Evolutionary conservation across 306 rosid species (phyloP).

Genomic region (Cucumis melo): DNA sequence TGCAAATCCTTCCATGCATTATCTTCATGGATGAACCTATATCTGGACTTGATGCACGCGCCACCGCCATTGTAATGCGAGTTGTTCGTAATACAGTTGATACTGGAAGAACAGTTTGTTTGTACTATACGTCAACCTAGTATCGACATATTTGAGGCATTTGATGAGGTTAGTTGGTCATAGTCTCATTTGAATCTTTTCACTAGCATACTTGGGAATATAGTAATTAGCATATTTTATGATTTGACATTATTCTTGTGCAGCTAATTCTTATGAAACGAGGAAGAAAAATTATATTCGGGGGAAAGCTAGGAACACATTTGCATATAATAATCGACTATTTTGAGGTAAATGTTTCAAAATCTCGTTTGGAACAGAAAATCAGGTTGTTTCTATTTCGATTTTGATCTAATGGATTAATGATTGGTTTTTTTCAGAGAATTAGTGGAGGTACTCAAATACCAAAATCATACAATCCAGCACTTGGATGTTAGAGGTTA

Average conservation of each 20-base stretch:
- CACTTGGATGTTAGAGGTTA: slow-evolving; percentile 95
- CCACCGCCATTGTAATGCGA: slow-evolving; percentile 88
- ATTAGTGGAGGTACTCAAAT: slow-evolving; percentile 42
- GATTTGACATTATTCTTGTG: slow-evolving; percentile 2
- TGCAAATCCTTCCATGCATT: slow-evolving; percentile 93
- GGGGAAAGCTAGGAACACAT: slow-evolving; percentile 66
- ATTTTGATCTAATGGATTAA: no score
- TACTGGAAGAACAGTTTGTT: slow-evolving; percentile 87
- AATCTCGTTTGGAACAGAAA: no score
- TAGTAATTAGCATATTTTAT: no score
- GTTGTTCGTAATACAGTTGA: slow-evolving; percentile 86
- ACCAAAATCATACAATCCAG: slow-evolving; percentile 65
- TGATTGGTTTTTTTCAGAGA: slow-evolving; percentile 21
- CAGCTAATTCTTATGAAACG: slow-evolving; percentile 92
- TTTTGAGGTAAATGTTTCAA: slow-evolving; percentile 43
- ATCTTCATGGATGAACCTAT: slow-evolving; percentile 95
- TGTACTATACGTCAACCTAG: slow-evolving; percentile 94
- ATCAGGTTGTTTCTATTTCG: no score
- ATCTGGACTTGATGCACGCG: slow-evolving; percentile 90
- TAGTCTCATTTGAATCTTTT: no score
- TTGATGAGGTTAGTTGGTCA: slow-evolving; percentile 43
- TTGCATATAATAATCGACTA: slow-evolving; percentile 61
- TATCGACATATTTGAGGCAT: slow-evolving; percentile 83
- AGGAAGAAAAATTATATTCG: slow-evolving; percentile 70
- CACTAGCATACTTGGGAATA: no score